Base-by-base conservation (phyloP, 805 yeast genomes). In the Candida patagonica region DNA sequence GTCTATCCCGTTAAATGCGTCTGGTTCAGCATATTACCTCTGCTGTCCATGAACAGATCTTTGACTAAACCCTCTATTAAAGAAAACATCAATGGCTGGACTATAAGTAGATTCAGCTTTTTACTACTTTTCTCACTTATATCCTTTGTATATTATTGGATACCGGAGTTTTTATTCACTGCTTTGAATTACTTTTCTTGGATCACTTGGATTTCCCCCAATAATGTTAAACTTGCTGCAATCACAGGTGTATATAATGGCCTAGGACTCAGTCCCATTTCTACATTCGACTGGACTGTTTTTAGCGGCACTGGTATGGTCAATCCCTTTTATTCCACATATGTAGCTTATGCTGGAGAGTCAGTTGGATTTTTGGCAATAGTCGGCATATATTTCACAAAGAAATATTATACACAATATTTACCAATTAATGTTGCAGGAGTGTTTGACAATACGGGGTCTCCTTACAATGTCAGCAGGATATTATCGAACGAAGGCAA, bases 371-470 rank as follows among this genome's bases (percentile, higher is more conserved):
- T n/a, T n/a, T n/a, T 71, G 78, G 30, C 16, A 4, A 29, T 29
- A 15, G 42, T 42, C 9, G 71, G 66, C 6, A 48, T 78, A 23
- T 71, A 73, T 54, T 64, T 70, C 47, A 10, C 34, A 63, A 22
- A 43, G 43, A 12, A 71, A 79, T 26, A 65, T 67, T 35, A 71
- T 54, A 70, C 78, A 8, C 68, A 71, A 45, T 77, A 70, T 59
- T 57, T 78, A 53, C 85, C 86, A 25, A 69, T 77, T 49, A 65
- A 74, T 53, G 60, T 76, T n/a, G 74, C 73, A 53, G 55, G 59
- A 9, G 51, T 77, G 25, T 76, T 65, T 56, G 68, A 72, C 42
- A 76, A 76, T 50, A 64, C 62, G 30, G 84, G 78, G 15, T 55
- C 62, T 25, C 49, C 63, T 1, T 78, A 66, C 54, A 60, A 70